Base-by-base conservation (phyloP, 78 protist species). In the Dictyostelium capitatum region DNA sequence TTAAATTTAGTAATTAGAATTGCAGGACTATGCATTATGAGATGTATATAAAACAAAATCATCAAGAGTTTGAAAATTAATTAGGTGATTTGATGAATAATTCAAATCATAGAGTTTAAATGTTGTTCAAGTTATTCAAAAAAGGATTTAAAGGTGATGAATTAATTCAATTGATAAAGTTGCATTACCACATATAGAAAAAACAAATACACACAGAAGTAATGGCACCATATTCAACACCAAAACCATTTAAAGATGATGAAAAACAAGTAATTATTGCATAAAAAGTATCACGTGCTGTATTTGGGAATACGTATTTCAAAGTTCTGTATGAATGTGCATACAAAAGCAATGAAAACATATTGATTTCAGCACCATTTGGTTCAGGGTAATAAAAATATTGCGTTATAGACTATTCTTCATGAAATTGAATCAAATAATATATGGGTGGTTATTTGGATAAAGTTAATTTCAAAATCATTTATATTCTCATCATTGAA, bases 401-500 rank as follows among this genome's bases (percentile, higher is more conserved):
- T 97, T 67, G 98, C 98, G 2, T 50, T 97, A 48, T 82, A 96
- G 37, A 62, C 96, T 11, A 92, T 94, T 1, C 89, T 96, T 3
- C 97, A 90, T 75, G 96, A 92, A 57, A 54, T 98, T 20, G 95
- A 96, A 46, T 7, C 43, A 6, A 83, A n/a, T 11, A 74, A 41
- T 59, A 19, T 53, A 4, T n/a, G n/a, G 78, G 41, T 65, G 94
- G 93, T 3, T 41, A 23, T 2, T 67, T 80, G 53, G 70, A 47
- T 50, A 41, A 57, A 70, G 98, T 96, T 43, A 70, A 95, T 77
- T 97, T 99, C 82, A 99, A 99, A 87, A 97, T 99, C 11, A 94
- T 99, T n/a, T 99, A 99, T n/a, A n/a, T n/a, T 77, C 6, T 99
- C 99, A 9, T 99, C 99, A 17, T 98, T 99, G 99, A 99, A 99